phyloP scores from a whole-genome alignment of 345 rosid species.

The Citrus maxima region DNA sequence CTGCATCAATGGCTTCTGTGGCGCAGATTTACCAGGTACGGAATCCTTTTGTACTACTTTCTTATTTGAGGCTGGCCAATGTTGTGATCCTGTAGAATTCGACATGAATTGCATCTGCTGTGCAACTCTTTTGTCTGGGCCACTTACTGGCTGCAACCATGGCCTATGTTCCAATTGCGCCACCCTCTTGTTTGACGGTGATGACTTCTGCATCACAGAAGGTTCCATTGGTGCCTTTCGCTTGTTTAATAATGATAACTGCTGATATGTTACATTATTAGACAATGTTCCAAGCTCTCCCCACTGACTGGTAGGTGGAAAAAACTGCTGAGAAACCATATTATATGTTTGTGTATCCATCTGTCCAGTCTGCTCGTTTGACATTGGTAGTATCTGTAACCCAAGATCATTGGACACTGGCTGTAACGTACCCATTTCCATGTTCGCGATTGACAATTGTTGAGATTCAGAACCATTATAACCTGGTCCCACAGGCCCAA shows the following conservation, averaged over 20 bases:
- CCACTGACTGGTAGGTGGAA: slow-evolving; percentile 22
- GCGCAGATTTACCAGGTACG: slow-evolving; percentile 38
- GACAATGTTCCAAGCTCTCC: slow-evolving; percentile 32
- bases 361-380: slow-evolving; percentile 25
- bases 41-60: slow-evolving; percentile 36
- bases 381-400: slow-evolving; percentile 16
- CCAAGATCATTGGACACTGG: slow-evolving; percentile 13
- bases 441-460: slow-evolving; percentile 20
- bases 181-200: slow-evolving; percentile 49
- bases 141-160: slow-evolving; percentile 62
- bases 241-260: slow-evolving; percentile 37
- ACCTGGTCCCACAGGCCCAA: slow-evolving; percentile 30
- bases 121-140: slow-evolving; percentile 25
- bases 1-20: slow-evolving; percentile 24
- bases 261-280: slow-evolving; percentile 33
- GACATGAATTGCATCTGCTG: slow-evolving; percentile 40
- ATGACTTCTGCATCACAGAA: slow-evolving; percentile 29
- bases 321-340: slow-evolving; percentile 25
- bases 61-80: slow-evolving; percentile 38
- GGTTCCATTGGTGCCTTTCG: slow-evolving; percentile 56
- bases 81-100: slow-evolving; percentile 38
- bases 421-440: slow-evolving; percentile 20
- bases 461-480: slow-evolving; percentile 24
- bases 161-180: slow-evolving; percentile 69
- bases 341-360: slow-evolving; percentile 22